These are phyloP conservation scores for Kazachstania viticola DNA, from an alignment of 805 yeast species.

Conservation along the genomic window DNA sequence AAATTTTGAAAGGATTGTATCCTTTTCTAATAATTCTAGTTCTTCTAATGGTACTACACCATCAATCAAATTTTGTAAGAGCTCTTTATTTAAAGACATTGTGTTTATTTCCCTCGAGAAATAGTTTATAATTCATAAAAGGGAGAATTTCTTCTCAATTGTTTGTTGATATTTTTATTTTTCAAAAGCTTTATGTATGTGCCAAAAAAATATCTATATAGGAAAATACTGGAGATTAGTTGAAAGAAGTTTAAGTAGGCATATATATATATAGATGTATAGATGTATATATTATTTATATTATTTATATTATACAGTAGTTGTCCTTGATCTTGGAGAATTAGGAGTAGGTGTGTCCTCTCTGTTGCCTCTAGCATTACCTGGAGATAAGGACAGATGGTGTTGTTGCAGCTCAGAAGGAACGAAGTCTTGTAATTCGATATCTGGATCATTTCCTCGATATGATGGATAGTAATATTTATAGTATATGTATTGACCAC, in stretches of 20 bases:
- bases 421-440: slow-evolving; percentile 3
- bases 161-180: too few species aligned
- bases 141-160: too few species aligned
- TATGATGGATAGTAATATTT: slow-evolving; percentile 28
- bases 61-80: slow-evolving; percentile 1
- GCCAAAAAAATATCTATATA: too few species aligned
- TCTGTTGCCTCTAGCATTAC: slow-evolving; percentile 3
- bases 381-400: not conserved
- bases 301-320: slow-evolving; percentile 2
- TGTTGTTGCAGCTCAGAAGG: not conserved
- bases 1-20: slow-evolving; percentile 9
- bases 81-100: slow-evolving; percentile 3
- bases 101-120: too few species aligned
- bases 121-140: too few species aligned
- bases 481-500: slow-evolving; percentile 60
- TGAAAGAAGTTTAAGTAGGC: too few species aligned
- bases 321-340: slow-evolving; percentile 3
- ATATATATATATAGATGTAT: too few species aligned
- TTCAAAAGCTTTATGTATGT: too few species aligned
- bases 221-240: too few species aligned
- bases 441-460: slow-evolving; percentile 11
- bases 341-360: slow-evolving; percentile 2
- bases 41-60: slow-evolving; percentile 7
- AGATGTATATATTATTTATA: too few species aligned
- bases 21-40: slow-evolving; percentile 8